These are phyloP conservation scores for Trichoderma asperellum DNA, from an alignment of 2,329 filamentous ascomycete genomes.

Conservation along the genomic window DNA sequence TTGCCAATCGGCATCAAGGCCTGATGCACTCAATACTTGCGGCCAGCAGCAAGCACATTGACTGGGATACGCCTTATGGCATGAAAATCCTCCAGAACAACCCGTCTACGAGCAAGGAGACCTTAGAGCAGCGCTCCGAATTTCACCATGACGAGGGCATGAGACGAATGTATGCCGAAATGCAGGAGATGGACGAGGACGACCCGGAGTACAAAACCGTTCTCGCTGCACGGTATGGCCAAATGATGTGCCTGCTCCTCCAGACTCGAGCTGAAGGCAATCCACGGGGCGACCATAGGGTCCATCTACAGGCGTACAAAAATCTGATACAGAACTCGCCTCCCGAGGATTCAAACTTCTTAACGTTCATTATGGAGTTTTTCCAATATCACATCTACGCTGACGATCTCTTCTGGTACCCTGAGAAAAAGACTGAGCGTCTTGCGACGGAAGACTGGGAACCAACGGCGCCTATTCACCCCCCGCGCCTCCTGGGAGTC, in stretches of 20 bases:
- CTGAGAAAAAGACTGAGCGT: conserved; percentile 43
- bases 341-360: conserved; percentile 67
- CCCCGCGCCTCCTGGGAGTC: conserved; percentile 72
- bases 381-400: conserved; percentile 80
- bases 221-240: conserved; percentile 61
- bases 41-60: conserved; percentile 77
- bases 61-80: conserved; percentile 62
- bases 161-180: conserved; percentile 54
- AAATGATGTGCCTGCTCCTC: conserved; percentile 65
- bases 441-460: conserved; percentile 52
- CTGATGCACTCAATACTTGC: conserved; percentile 91
- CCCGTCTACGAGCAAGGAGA: conserved; percentile 50
- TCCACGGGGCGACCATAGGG: conserved; percentile 70
- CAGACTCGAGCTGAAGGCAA: conserved; percentile 62
- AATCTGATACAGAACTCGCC: conserved; percentile 67
- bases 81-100: conserved; percentile 56
- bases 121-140: conserved; percentile 55
- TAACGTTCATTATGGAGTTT: conserved; percentile 70
- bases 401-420: conserved; percentile 62
- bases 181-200: conserved; percentile 49
- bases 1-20: conserved; percentile 77
- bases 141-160: conserved; percentile 61
- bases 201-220: conserved; percentile 51
- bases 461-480: conserved; percentile 48
- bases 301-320: conserved; percentile 77